These are phyloP conservation scores for Fomitopsis serialis DNA, from an alignment of 768 basidiomycete species.

Conservation along the genomic window DNA sequence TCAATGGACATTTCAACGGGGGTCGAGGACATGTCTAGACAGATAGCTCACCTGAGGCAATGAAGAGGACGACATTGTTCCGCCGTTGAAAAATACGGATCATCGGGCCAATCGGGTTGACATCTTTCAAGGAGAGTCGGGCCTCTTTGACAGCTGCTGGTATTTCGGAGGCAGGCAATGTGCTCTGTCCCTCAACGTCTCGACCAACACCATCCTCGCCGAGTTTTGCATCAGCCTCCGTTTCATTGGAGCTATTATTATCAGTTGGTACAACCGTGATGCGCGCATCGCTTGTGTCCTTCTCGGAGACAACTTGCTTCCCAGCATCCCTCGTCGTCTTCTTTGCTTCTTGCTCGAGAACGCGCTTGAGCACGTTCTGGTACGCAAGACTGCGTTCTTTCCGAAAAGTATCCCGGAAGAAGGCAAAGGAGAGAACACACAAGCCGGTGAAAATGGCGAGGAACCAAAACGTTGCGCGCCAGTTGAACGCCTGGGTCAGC, in stretches of 20 bases:
- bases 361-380: slow-evolving; percentile 52
- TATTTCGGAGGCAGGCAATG: not conserved
- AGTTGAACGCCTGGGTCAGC: slow-evolving; percentile 60
- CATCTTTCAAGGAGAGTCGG: slow-evolving; percentile 56
- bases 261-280: not conserved
- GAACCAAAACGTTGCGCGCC: slow-evolving; percentile 86
- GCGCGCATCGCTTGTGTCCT: not conserved
- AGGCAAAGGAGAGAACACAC: slow-evolving; percentile 49
- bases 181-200: slow-evolving; percentile 16
- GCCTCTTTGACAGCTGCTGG: slow-evolving; percentile 22
- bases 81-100: slow-evolving; percentile 47
- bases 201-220: slow-evolving; percentile 7
- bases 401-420: slow-evolving; percentile 82
- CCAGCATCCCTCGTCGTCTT: slow-evolving; percentile 16
- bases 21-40: not conserved
- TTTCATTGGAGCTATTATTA: not conserved
- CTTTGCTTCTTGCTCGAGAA: slow-evolving; percentile 21
- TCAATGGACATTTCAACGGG: not conserved
- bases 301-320: not conserved
- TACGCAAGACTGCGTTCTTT: slow-evolving; percentile 78
- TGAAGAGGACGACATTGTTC: slow-evolving; percentile 64
- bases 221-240: not conserved
- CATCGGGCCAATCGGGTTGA: slow-evolving; percentile 73
- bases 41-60: slow-evolving; percentile 54
- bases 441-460: slow-evolving; percentile 56